Evolutionary conservation across 176 grass and related monocot species (phyloP).

Genomic region (Hordeum marinum): DNA sequence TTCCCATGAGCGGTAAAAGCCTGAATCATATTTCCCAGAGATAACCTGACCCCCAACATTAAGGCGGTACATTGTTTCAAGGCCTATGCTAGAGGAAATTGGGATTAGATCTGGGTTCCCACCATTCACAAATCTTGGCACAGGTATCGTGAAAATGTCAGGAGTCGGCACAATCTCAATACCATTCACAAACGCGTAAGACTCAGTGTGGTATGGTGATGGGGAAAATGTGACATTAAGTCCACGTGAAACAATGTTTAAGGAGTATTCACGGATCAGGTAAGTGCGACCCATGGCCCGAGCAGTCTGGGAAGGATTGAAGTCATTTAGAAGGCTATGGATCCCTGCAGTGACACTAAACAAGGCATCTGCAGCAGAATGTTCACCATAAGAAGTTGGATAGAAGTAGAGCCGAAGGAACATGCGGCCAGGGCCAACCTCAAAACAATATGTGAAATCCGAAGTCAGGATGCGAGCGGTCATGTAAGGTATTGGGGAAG

Average conservation of each 20-base stretch:
- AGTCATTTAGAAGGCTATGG: background rate
- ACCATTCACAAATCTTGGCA: background rate
- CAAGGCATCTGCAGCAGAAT: conserved; percentile 5
- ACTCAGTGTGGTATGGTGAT: background rate
- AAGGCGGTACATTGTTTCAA: conserved; percentile 31
- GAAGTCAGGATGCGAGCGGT: no score
- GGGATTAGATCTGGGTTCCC: background rate
- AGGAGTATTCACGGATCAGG: background rate
- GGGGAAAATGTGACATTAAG: background rate
- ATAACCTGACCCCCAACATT: conserved; percentile 14
- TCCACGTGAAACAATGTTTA: background rate
- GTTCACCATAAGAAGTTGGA: conserved; percentile 26
- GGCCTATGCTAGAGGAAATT: background rate
- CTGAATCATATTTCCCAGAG: background rate
- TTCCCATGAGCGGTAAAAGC: conserved; percentile 21
- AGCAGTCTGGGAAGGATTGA: background rate
- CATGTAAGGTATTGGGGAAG: no score
- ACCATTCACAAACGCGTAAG: conserved; percentile 27
- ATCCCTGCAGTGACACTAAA: conserved; percentile 30
- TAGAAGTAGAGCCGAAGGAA: conserved; percentile 55
- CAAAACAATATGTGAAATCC: background rate
- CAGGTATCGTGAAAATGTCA: background rate
- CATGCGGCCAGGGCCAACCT: background rate
- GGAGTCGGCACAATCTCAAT: conserved; percentile 36
- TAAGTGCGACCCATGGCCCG: background rate